Base-by-base conservation (phyloP, 257 asterid species). In the Solanum rostratum region DNA sequence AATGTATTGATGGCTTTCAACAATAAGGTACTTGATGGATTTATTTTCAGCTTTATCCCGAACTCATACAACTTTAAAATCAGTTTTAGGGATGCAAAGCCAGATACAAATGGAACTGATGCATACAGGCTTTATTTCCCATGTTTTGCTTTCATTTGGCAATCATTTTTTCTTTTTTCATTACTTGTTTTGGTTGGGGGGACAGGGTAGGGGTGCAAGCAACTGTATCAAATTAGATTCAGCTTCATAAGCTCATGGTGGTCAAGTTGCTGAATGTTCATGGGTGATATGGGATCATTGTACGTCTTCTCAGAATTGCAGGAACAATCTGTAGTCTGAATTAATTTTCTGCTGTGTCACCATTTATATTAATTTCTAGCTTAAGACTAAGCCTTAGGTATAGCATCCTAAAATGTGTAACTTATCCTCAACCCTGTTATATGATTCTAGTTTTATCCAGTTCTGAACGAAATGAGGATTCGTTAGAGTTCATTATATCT, bases 1-100 rank as follows among this genome's bases (percentile, higher is more conserved):
- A 95, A 95, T 87, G 89, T 95, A 80, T 83, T 94, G 76, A 93
- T 95, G 97, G 92, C 99, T 57, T 95, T 94, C 89, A 94, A 95
- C 87, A 94, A 91, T 88, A 95, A 94, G 99, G 99, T 95, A 88
- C 79, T 15, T 43, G 55, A 39, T 79, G 43, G 10, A 46, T 43
- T 54, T 82, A 76, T 84, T 46, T 81, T 8, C 66, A 87, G 39
- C 62, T 81, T 80, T 16, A 50, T 46, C 82, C 43, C 14, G 37
- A 76, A 76, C 63, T 76, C 10, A 7, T 50, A 76, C 62, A 76
- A 76, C 60, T 16, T 76, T 49, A 49, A 45, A 49, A 49, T 76
- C 15, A 4, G 81, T 76, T 76, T 49, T 49, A 76, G 62, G 62
- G 24, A 76, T 76, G n/a, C 60, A 49, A 74, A 76, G 43, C 57